Evolutionary conservation across 2,329 filamentous ascomycete species (phyloP).

Genomic region (Verticillium tricorpus): DNA sequence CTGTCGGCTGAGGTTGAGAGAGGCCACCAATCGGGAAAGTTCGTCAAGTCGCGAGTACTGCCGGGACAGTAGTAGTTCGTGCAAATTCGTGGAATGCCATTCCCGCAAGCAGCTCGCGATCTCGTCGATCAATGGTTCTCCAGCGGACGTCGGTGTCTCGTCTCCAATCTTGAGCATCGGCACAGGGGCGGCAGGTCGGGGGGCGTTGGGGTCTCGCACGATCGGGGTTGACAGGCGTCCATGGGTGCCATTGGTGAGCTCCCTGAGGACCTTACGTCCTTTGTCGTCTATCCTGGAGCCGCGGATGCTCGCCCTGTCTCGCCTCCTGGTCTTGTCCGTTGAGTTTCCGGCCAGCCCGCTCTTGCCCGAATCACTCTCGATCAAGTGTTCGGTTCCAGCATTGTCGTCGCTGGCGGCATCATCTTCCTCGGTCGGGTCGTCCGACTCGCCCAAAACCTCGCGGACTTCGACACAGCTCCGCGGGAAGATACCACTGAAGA

Average conservation of each 20-base stretch:
- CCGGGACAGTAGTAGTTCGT: conserved; percentile 79
- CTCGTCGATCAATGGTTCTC: conserved; percentile 92
- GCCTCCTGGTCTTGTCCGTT: conserved; percentile 25
- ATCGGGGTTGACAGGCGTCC: conserved; percentile 42
- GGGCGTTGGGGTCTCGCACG: conserved; percentile 59
- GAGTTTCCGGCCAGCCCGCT: conserved; percentile 39
- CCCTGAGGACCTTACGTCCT: conserved; percentile 18
- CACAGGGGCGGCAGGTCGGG: conserved; percentile 84
- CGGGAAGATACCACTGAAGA: conserved; percentile 98
- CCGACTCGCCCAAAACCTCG: conserved; percentile 78
- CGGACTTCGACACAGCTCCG: conserved; percentile 91
- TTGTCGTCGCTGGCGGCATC: conserved; percentile 18
- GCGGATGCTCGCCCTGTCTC: background rate
- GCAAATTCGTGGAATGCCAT: conserved; percentile 97
- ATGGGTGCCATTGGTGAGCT: conserved; percentile 33
- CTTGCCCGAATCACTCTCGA: conserved; percentile 48
- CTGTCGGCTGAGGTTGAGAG: conserved; percentile 79
- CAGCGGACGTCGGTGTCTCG: conserved; percentile 83
- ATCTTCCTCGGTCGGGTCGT: conserved; percentile 39
- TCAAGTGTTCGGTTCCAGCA: conserved; percentile 2
- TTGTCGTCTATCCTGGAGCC: conserved; percentile 5
- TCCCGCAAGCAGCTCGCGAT: conserved; percentile 94
- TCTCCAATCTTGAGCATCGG: conserved; percentile 98
- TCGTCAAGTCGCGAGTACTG: conserved; percentile 79
- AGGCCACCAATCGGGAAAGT: conserved; percentile 73